A percentile compares a stretch with the other conserved stretches of the same genome.
Evolutionary conservation across 306 rosid genomes (phyloP).

Genomic region (Astragalus membranaceus): DNA sequence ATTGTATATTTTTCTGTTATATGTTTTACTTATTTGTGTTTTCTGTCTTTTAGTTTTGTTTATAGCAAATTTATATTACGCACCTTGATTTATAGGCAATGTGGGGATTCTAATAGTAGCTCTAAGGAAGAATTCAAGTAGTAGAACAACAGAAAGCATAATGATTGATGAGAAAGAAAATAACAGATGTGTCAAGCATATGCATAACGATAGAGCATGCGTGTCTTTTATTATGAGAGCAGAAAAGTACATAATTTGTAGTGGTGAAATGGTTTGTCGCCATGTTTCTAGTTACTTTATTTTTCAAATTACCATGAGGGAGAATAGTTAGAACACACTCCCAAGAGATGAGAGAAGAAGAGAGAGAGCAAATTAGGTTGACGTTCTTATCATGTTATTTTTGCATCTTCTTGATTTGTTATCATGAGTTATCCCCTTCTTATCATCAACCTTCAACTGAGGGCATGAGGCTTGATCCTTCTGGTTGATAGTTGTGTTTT

Average conservation of each 20-base stretch:
- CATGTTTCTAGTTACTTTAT: not conserved
- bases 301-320: not conserved
- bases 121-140: no score
- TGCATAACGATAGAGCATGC: no score
- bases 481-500: no score
- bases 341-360: conserved; percentile 50
- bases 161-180: not conserved
- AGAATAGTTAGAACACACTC: not conserved
- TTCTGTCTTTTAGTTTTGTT: no score
- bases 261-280: not conserved
- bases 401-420: not conserved
- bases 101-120: no score
- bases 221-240: not conserved
- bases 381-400: conserved; percentile 22
- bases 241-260: not conserved
- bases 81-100: no score
- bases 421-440: no score
- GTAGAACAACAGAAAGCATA: not conserved
- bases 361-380: conserved; percentile 53
- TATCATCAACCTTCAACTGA: conserved; percentile 37
- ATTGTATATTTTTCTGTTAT: no score
- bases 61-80: no score
- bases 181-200: not conserved
- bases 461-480: conserved; percentile 36
- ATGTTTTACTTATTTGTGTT: no score